These are phyloP conservation scores for Jatropha multifida DNA, from an alignment of 441 rosid genomes.

Conservation along the genomic window DNA sequence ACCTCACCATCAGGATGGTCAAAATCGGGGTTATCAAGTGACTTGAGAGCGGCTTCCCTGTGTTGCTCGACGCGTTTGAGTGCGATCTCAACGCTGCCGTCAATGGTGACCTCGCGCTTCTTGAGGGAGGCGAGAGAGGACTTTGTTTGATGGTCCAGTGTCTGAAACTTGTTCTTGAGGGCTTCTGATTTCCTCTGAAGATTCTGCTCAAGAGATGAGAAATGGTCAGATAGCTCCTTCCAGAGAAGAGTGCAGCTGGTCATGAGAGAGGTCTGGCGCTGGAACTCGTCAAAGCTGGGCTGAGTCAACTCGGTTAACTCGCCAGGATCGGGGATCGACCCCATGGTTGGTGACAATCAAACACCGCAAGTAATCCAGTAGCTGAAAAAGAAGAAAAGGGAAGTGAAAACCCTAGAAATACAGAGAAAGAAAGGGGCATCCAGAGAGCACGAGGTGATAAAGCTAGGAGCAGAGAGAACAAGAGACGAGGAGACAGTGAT, in stretches of 20 bases:
- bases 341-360: constrained; percentile 48
- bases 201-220: constrained; percentile 75
- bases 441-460: background rate
- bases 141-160: constrained; percentile 70
- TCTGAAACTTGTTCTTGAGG: constrained; percentile 62
- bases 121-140: constrained; percentile 67
- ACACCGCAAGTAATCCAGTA: constrained; percentile 24
- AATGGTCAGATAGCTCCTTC: constrained; percentile 98
- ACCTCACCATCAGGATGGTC: constrained; percentile 67
- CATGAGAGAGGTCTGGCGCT: constrained; percentile 92
- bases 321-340: constrained; percentile 97
- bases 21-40: constrained; percentile 34
- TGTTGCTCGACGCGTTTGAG: constrained; percentile 58
- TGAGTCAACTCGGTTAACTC: constrained; percentile 71
- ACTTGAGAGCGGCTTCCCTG: constrained; percentile 46
- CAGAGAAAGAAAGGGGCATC: constrained; percentile 17
- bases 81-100: constrained; percentile 78
- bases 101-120: constrained; percentile 83
- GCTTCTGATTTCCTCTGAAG: constrained; percentile 78
- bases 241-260: constrained; percentile 95
- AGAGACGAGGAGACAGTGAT: constrained; percentile 26
- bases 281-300: constrained; percentile 93
- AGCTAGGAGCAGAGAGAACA: constrained; percentile 10
- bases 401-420: constrained; percentile 1
- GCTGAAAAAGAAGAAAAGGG: constrained; percentile 10